Conservation (phyloP, 192 early-diverging fungal species). For the Lobosporangium transversale region DNA sequence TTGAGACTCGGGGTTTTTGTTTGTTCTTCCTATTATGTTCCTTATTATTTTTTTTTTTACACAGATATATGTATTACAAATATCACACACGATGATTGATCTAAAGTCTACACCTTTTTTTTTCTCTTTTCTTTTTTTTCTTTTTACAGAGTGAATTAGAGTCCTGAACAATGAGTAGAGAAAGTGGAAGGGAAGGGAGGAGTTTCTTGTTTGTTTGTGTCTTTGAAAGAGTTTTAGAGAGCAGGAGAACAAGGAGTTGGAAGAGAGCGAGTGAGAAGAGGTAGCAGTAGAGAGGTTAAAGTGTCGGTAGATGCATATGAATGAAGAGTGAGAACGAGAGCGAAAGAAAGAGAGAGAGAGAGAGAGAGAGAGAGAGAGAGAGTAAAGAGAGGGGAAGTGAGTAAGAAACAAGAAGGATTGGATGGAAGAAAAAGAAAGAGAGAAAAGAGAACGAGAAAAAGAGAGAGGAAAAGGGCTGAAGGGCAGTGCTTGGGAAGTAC, state of each 20-base stretch:
- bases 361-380: too few relatives aligned
- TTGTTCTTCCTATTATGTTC: too few relatives aligned
- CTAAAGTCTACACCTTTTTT: background rate
- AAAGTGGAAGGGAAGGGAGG: too few relatives aligned
- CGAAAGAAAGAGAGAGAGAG: too few relatives aligned
- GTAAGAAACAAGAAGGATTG: constrained; percentile 1
- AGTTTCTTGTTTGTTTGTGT: constrained; percentile 2
- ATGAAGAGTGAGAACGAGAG: background rate
- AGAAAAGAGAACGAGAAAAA: constrained; percentile 18
- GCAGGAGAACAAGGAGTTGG: constrained; percentile 4
- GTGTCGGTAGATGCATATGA: too few relatives aligned
- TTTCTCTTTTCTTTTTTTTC: constrained; percentile 3
- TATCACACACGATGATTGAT: background rate
- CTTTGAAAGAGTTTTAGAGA: background rate
- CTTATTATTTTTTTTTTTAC: background rate
- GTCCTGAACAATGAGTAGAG: too few relatives aligned
- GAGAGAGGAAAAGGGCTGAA: constrained; percentile 35
- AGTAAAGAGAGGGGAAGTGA: background rate
- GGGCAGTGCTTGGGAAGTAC: too few relatives aligned
- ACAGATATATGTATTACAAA: background rate
- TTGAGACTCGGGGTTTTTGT: too few relatives aligned
- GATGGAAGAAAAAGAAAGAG: background rate
- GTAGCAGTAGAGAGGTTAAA: background rate
- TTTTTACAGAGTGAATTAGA: constrained; percentile 18
- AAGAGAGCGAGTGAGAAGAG: background rate